Percentiles rank a stretch among this genome's conserved stretches.
Evolutionary conservation across 192 early-diverging fungal species (phyloP).

Genomic region (Backusella sp.): DNA sequence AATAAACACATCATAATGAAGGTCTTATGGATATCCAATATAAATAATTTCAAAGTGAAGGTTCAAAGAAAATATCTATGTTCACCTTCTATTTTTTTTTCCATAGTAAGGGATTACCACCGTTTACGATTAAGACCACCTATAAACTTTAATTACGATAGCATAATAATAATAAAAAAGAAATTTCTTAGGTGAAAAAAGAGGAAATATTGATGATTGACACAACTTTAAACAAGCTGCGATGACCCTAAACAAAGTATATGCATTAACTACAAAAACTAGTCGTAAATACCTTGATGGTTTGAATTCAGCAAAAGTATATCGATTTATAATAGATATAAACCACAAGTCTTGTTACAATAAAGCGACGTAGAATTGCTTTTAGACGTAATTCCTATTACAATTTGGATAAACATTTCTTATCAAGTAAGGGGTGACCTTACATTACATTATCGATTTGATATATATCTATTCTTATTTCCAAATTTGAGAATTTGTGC

Average conservation of each 20-base stretch:
- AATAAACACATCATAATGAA: neutral
- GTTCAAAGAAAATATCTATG: neutral
- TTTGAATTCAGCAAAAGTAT: neutral
- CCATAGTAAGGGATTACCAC: neutral
- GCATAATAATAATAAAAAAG: neutral
- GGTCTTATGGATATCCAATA: neutral
- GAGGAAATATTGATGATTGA: neutral
- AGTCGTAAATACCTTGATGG: neutral
- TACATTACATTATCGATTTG: neutral
- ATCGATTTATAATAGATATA: neutral
- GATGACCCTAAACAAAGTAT: neutral
- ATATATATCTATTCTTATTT: neutral
- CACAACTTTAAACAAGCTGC: neutral
- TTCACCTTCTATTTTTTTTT: neutral
- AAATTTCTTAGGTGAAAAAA: neutral
- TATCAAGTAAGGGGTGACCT: neutral
- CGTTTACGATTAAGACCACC: neutral
- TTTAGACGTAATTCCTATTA: neutral
- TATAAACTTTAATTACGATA: neutral
- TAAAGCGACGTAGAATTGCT: neutral
- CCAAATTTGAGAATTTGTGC: neutral
- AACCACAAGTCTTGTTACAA: neutral
- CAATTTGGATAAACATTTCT: neutral
- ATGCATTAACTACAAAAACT: neutral
- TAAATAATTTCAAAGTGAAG: neutral